Conservation (phyloP, 2,329 filamentous ascomycete genomes). For the Aspergillus awamori region DNA sequence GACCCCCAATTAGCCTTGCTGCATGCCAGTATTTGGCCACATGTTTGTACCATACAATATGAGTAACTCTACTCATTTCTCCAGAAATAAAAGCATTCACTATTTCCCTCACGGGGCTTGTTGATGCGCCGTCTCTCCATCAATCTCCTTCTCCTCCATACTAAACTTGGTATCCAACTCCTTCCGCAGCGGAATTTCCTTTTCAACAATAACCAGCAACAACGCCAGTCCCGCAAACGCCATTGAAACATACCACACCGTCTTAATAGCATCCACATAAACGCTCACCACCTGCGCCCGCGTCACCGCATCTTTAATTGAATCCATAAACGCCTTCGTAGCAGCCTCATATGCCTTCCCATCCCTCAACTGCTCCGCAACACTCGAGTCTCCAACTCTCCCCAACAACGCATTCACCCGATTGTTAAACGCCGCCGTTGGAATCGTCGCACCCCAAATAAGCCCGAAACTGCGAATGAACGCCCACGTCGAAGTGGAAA, state of each 20-base stretch:
- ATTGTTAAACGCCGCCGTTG: slow-evolving; percentile 37
- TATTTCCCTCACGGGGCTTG: no score
- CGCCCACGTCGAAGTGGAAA: slow-evolving; percentile 30
- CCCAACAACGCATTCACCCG: slow-evolving; percentile 15
- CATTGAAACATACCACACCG: slow-evolving; percentile 44
- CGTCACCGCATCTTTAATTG: background rate
- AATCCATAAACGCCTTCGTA: slow-evolving; percentile 10
- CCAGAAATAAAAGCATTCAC: no score
- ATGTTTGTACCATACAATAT: no score
- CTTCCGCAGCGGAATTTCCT: slow-evolving; percentile 25
- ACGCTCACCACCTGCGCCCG: slow-evolving; percentile 34
- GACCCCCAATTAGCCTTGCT: no score
- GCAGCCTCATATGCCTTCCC: slow-evolving; percentile 30
- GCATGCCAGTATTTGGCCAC: no score
- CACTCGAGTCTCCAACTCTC: slow-evolving; percentile 15
- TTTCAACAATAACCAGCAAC: slow-evolving; percentile 38
- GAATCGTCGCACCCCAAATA: slow-evolving; percentile 37
- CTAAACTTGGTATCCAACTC: background rate
- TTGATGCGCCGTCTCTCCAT: background rate
- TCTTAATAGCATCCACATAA: slow-evolving; percentile 39
- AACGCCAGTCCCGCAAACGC: slow-evolving; percentile 38
- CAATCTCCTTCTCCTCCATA: background rate
- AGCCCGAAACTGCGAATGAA: slow-evolving; percentile 37
- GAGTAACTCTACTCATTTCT: no score
- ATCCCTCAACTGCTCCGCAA: slow-evolving; percentile 15